Conservation (phyloP, 2,329 filamentous ascomycete genomes). For the Claviceps paspali region DNA sequence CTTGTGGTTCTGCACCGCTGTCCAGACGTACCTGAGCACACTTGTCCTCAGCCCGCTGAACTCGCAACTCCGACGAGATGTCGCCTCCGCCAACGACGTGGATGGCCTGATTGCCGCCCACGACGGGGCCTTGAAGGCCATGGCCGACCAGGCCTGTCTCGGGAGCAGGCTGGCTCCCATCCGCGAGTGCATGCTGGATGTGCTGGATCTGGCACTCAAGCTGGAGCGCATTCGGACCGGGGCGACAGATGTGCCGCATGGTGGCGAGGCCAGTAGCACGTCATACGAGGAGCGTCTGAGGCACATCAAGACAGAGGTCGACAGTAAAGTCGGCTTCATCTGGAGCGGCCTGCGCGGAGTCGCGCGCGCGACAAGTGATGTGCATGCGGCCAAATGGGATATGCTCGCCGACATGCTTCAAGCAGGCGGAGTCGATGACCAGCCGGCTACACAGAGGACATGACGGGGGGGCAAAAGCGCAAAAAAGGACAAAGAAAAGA, state of each 20-base stretch:
- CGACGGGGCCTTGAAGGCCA: constrained; percentile 40
- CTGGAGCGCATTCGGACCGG: constrained; percentile 44
- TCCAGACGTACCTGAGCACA: constrained; percentile 63
- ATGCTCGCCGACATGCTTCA: constrained; percentile 69
- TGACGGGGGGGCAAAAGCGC: constrained; percentile 33
- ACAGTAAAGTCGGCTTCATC: constrained; percentile 53
- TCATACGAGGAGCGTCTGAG: constrained; percentile 36
- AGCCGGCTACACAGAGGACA: background rate
- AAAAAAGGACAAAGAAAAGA: no score
- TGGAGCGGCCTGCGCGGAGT: constrained; percentile 58
- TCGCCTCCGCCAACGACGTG: constrained; percentile 53
- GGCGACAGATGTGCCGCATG: constrained; percentile 8
- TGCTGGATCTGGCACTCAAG: constrained; percentile 59
- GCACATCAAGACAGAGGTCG: constrained; percentile 46
- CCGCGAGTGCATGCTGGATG: constrained; percentile 53
- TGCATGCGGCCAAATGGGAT: constrained; percentile 52
- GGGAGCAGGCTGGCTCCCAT: constrained; percentile 55
- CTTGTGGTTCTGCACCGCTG: constrained; percentile 60
- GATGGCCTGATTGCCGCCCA: constrained; percentile 69
- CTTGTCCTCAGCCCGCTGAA: constrained; percentile 52
- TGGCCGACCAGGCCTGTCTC: constrained; percentile 56
- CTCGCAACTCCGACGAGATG: constrained; percentile 35
- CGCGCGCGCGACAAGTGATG: constrained; percentile 55
- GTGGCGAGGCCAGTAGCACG: constrained; percentile 12
- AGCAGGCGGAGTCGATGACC: constrained; percentile 18